Evolutionary conservation across 1,284 basidiomycete genomes (phyloP).

Genomic region (Pseudozyma hubeiensis): DNA sequence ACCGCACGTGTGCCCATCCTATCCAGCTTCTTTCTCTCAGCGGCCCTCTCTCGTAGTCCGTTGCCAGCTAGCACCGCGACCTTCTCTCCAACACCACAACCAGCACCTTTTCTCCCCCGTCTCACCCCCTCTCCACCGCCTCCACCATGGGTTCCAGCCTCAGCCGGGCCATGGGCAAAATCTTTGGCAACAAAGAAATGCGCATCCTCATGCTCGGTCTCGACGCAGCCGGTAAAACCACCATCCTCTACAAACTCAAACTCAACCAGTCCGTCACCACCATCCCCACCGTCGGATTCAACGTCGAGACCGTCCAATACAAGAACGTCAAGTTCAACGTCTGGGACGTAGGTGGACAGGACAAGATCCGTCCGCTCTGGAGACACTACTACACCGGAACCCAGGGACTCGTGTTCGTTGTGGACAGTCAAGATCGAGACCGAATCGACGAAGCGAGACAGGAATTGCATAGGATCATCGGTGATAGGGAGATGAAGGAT

Average conservation of each 20-base stretch:
- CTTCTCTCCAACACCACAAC: not conserved
- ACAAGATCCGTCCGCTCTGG: conserved; percentile 76
- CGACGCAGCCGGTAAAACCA: conserved; percentile 83
- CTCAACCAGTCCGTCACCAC: conserved; percentile 99
- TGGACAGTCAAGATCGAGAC: conserved; percentile 85
- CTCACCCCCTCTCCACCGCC: not conserved
- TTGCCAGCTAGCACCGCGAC: not conserved
- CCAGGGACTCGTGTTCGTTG: conserved; percentile 76
- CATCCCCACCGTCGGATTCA: conserved; percentile 88
- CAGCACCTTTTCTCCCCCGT: not conserved
- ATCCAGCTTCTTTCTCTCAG: too few species aligned
- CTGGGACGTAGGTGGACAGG: conserved; percentile 71
- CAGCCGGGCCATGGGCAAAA: conserved; percentile 81
- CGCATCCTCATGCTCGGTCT: conserved; percentile 85
- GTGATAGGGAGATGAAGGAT: conserved; percentile 98
- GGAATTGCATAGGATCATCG: conserved; percentile 95
- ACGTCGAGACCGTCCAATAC: conserved; percentile 71
- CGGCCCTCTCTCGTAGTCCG: not conserved
- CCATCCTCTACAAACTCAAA: conserved; percentile 99
- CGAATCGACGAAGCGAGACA: conserved; percentile 96
- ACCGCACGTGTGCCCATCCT: not conserved
- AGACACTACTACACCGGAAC: conserved; percentile 87
- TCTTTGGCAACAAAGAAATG: conserved; percentile 99
- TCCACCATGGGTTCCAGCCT: conserved; percentile 62
- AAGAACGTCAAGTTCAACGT: conserved; percentile 70